Evolutionary conservation across 2,329 filamentous ascomycete genomes (phyloP).

Genomic region (Zasmidium cellare): DNA sequence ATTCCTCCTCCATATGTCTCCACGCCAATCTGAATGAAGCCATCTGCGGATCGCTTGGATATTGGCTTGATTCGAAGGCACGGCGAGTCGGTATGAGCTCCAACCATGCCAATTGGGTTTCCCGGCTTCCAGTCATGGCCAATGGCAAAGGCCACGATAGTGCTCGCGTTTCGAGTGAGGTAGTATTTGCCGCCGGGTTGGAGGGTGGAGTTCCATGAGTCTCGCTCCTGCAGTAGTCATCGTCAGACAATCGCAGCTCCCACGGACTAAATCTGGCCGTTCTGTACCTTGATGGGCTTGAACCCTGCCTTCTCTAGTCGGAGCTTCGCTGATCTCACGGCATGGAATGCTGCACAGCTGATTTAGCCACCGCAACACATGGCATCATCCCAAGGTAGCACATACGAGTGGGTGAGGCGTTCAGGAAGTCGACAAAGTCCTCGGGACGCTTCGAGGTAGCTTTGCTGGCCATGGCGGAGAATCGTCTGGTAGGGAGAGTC

Average conservation of each 20-base stretch:
- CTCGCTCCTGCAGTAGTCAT: slow-evolving; percentile 63
- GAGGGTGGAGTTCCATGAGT: slow-evolving; percentile 79
- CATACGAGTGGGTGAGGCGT: slow-evolving; percentile 89
- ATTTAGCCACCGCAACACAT: slow-evolving; percentile 9
- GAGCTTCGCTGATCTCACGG: slow-evolving; percentile 74
- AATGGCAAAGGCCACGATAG: slow-evolving; percentile 89
- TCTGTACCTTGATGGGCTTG: slow-evolving; percentile 68
- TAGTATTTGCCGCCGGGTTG: slow-evolving; percentile 93
- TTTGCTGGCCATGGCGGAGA: slow-evolving; percentile 34
- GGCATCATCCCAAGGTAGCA: slow-evolving; percentile 14
- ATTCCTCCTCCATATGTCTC: slow-evolving; percentile 96
- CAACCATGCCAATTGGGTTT: slow-evolving; percentile 88
- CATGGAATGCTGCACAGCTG: slow-evolving; percentile 75
- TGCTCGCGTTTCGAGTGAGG: slow-evolving; percentile 88
- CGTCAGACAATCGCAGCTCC: not conserved
- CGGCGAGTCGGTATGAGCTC: slow-evolving; percentile 93
- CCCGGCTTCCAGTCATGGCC: slow-evolving; percentile 89
- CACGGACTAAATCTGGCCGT: not conserved
- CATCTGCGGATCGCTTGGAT: slow-evolving; percentile 81
- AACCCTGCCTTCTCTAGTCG: slow-evolving; percentile 84
- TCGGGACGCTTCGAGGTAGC: slow-evolving; percentile 56
- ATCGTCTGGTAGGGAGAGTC: not conserved
- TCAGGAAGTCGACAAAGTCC: slow-evolving; percentile 91
- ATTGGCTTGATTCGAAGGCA: slow-evolving; percentile 91
- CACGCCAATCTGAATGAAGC: slow-evolving; percentile 91